phyloP scores from a whole-genome alignment of 805 yeast genomes.

The Spathaspora boniae region DNA sequence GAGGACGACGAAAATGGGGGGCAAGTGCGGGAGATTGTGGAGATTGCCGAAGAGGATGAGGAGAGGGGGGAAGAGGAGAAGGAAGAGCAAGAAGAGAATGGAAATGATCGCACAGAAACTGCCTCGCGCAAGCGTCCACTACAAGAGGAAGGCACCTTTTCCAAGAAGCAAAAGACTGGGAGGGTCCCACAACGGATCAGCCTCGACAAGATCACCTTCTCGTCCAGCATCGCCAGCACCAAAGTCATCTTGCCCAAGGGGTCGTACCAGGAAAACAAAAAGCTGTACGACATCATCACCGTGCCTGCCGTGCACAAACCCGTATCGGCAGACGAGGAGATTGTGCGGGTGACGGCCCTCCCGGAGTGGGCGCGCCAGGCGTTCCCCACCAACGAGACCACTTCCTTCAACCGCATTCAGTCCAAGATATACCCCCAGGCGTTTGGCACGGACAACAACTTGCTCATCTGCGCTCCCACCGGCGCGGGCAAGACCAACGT shows the following conservation, averaged over 20 bases:
- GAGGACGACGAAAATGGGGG: slow-evolving; percentile 25
- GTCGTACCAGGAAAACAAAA: slow-evolving; percentile 70
- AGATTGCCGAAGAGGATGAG: slow-evolving; percentile 28
- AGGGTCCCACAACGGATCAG: slow-evolving; percentile 7
- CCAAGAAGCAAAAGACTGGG: slow-evolving; percentile 23
- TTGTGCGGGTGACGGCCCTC: slow-evolving; percentile 57
- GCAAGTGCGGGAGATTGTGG: slow-evolving; percentile 18
- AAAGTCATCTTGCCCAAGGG: slow-evolving; percentile 79
- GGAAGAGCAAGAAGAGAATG: slow-evolving; percentile 29
- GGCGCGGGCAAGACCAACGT: slow-evolving; percentile 99
- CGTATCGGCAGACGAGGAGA: slow-evolving; percentile 37
- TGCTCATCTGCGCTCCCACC: slow-evolving; percentile 93
- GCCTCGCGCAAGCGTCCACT: too few species aligned
- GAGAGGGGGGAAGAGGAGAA: slow-evolving; percentile 25
- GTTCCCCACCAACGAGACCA: slow-evolving; percentile 65
- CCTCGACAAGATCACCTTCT: slow-evolving; percentile 7
- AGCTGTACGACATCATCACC: slow-evolving; percentile 80
- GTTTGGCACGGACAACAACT: slow-evolving; percentile 63
- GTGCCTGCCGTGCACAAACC: slow-evolving; percentile 69
- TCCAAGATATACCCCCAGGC: slow-evolving; percentile 80
- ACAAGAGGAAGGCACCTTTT: slow-evolving; percentile 62
- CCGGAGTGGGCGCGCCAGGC: slow-evolving; percentile 83
- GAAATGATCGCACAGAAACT: slow-evolving; percentile 7
- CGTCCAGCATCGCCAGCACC: slow-evolving; percentile 45
- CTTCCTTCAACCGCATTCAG: slow-evolving; percentile 75